phyloP scores from a whole-genome alignment of 495 filamentous ascomycete species.

The Tuber microsphaerosporum region DNA sequence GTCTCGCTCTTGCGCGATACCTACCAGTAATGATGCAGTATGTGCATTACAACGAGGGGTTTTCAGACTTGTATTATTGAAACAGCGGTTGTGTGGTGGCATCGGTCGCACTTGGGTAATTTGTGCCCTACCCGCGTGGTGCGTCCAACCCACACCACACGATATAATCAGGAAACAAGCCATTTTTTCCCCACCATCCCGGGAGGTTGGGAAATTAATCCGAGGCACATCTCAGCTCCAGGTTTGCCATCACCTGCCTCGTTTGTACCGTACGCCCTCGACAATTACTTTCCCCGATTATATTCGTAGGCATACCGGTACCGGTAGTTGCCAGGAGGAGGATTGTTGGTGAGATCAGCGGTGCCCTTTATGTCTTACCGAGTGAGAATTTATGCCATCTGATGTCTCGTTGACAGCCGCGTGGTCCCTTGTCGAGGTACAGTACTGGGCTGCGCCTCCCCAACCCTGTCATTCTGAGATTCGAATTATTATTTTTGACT shows the following conservation, averaged over 20 bases:
- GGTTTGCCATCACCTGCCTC: neutral
- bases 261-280: neutral
- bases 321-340: neutral
- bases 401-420: neutral
- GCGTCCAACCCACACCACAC: neutral
- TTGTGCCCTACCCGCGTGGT: neutral
- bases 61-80: neutral
- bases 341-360: neutral
- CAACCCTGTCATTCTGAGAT: neutral
- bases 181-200: neutral
- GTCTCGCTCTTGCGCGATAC: neutral
- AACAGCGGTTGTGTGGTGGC: neutral
- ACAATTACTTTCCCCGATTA: neutral
- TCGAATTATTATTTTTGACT: neutral
- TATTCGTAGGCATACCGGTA: neutral
- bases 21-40: neutral
- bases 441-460: neutral
- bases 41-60: neutral
- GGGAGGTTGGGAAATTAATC: neutral
- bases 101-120: neutral
- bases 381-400: conserved; percentile 5
- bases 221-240: neutral
- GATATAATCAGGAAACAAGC: neutral
- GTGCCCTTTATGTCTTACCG: neutral
- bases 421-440: neutral